phyloP scores from a whole-genome alignment of 2,329 filamentous ascomycete species.

The Hymenoscyphus fraxineus region DNA sequence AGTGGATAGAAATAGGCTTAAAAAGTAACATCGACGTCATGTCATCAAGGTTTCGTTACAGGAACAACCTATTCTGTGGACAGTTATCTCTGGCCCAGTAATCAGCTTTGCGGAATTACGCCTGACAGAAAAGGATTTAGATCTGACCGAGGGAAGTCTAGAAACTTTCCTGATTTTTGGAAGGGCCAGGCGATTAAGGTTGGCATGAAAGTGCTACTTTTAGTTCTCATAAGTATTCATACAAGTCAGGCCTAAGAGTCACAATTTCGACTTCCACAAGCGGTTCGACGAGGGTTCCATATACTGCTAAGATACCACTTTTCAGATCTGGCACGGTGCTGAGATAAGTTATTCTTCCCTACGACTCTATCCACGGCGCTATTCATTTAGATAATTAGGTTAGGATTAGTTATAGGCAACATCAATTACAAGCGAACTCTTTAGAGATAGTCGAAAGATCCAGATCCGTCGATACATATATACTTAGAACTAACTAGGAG shows the following conservation, averaged over 20 bases:
- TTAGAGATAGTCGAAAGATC: not conserved
- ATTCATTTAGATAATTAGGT: not conserved
- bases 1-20: not conserved
- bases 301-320: not conserved
- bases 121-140: not conserved
- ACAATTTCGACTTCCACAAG: not conserved
- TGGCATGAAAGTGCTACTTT: not conserved
- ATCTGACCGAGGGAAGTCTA: not conserved
- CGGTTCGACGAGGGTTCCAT: not conserved
- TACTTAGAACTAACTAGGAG: slow-evolving; percentile 11
- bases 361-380: not conserved
- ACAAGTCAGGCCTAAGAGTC: not conserved
- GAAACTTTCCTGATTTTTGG: too few species aligned
- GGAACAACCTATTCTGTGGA: not conserved
- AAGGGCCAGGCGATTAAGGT: too few species aligned
- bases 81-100: not conserved
- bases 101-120: not conserved
- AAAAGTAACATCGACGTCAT: not conserved
- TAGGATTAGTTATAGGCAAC: not conserved
- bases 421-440: not conserved
- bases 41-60: not conserved
- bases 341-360: not conserved
- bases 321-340: not conserved
- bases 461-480: slow-evolving; percentile 9
- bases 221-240: not conserved